Base-by-base conservation (phyloP, 306 rosid species). In the Trifolium pratense region DNA sequence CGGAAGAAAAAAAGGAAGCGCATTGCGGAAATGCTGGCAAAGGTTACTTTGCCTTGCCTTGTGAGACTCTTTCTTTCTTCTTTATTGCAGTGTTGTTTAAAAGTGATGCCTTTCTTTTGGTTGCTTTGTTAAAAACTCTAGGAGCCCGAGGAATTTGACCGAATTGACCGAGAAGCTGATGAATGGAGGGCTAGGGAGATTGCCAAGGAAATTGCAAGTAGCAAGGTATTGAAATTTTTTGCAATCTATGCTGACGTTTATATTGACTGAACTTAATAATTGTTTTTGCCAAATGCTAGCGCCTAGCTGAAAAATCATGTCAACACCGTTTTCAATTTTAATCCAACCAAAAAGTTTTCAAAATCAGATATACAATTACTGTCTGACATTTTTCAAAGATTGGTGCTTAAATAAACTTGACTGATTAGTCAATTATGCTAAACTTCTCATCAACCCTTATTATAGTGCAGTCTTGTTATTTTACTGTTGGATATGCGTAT, bases 111-210 rank as follows among this genome's bases (percentile, higher is more conserved):
- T 63, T 45, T 72, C 15, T 63, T 25, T 71, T 63, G 51, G 55
- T 21, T 79, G 21, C 12, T 75, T 73, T 64, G 18, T 53, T 20
- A 36, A 72, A 84, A 73, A 64, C 58, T 52, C 6, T 63, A 91
- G 98, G 92, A 85, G 66, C 72, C 1, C 13, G 91, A 85, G 73
- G 61, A 61, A 70, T 91, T 85, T 81, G 86, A 84, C 23, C 85
- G 51, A 81, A 89, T 83, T 37, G 90, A 91, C 83, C 82, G 55
- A 53, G 91, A 91, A 85, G 98, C 98, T 51, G 92, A 91, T 80
- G 96, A 94, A 67, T 94, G 98, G 97, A 86, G 90, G 75, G 91
- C 88, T 31, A 86, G 89, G 80, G 98, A 91, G 74, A 87, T 89
- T 60, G 96, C 95, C 20, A 91, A 91, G 81, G 95, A 88, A 66